Conservation (phyloP, 441 rosid species). For the Croton laevigatus region DNA sequence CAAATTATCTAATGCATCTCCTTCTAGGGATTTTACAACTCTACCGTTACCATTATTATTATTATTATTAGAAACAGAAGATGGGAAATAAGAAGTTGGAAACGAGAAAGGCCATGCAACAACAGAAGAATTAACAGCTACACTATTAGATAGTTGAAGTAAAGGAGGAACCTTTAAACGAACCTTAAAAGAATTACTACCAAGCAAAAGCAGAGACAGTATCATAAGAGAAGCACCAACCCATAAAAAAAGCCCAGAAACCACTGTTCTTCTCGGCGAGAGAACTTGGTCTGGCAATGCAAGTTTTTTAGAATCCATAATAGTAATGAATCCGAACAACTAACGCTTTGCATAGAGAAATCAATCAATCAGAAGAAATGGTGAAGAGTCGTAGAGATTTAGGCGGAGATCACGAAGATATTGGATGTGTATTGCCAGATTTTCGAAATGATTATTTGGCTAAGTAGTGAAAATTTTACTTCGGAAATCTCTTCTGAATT, state of each 20-base stretch:
- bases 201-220: slow-evolving; percentile 40
- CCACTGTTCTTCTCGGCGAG: slow-evolving; percentile 37
- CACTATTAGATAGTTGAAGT: slow-evolving; percentile 40
- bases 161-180: slow-evolving; percentile 41
- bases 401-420: slow-evolving; percentile 9
- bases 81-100: slow-evolving; percentile 16
- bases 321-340: background rate
- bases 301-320: slow-evolving; percentile 45
- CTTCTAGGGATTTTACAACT: background rate
- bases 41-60: background rate
- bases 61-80: background rate
- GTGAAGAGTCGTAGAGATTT: background rate
- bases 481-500: too few species aligned
- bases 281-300: slow-evolving; percentile 45
- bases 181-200: slow-evolving; percentile 35
- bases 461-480: background rate
- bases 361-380: background rate
- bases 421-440: too few species aligned
- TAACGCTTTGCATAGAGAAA: background rate
- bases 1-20: background rate
- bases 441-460: background rate
- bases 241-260: slow-evolving; percentile 51
- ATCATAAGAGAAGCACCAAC: slow-evolving; percentile 42
- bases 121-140: slow-evolving; percentile 32
- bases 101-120: slow-evolving; percentile 36